Evolutionary conservation across 805 yeast genomes (phyloP).

Genomic region (Cyberlindnera maritima): DNA sequence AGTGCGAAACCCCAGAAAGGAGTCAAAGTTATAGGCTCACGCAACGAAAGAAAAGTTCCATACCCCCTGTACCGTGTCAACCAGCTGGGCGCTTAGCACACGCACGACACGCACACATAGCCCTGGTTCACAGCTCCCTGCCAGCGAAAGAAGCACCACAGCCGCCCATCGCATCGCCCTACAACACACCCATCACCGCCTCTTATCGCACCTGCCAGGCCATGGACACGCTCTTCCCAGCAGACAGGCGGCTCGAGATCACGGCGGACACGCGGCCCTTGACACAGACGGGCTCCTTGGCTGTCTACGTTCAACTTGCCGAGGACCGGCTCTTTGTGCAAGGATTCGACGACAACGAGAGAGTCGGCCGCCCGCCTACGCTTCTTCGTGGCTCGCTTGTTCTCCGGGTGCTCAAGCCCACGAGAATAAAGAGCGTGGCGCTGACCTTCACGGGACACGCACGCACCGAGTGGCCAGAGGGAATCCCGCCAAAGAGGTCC

Average conservation of each 20-base stretch:
- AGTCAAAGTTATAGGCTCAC: too few relatives aligned
- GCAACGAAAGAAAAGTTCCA: too few relatives aligned
- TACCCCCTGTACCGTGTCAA: too few relatives aligned
- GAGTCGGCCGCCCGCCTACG: constrained; percentile 66
- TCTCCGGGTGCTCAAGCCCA: constrained; percentile 65
- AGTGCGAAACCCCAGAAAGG: too few relatives aligned
- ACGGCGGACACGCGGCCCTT: constrained; percentile 42
- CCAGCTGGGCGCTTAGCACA: neutral
- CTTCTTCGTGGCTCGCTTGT: constrained; percentile 78
- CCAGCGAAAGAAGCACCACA: neutral
- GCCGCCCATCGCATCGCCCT: neutral
- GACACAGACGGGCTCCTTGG: constrained; percentile 61
- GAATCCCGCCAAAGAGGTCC: constrained; percentile 85
- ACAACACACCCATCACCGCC: too few relatives aligned
- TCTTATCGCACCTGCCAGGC: neutral
- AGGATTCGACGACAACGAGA: constrained; percentile 73
- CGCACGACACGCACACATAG: neutral
- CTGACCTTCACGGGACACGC: constrained; percentile 65
- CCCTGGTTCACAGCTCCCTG: neutral
- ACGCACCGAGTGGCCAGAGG: constrained; percentile 96
- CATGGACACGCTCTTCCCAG: constrained; percentile 45
- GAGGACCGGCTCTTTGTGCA: constrained; percentile 79
- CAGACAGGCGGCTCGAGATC: constrained; percentile 48
- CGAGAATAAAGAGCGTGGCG: constrained; percentile 62
- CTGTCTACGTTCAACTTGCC: constrained; percentile 69